Base-by-base conservation (phyloP, 2,329 filamentous ascomycete species). In the Pseudocercospora vitis region DNA sequence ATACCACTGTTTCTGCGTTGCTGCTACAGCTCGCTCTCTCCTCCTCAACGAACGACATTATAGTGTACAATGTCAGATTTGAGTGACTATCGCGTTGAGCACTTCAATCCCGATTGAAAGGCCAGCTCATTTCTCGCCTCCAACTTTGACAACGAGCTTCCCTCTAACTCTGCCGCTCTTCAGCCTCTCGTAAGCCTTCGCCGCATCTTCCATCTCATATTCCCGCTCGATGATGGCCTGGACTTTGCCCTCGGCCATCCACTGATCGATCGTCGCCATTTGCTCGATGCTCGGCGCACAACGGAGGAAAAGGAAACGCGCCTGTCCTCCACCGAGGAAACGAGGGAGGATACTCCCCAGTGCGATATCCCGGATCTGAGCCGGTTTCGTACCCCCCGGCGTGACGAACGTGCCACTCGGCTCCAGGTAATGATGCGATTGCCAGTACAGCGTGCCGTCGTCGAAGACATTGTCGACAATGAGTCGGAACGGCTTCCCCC, bases 191-290 rank as follows among this genome's bases (percentile, higher is more conserved):
- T 81, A 83, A 1, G 82, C 84, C 63, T 78, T 75, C 1, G 77
- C 75, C 1, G 75, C 78, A 52, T 86, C 76, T 40, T 81, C 79
- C 64, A 82, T 81, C 8, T 74, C 70, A 61, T 78, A 84, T 1
- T 73, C 71, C 53, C 77, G 73, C 63, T 85, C 84, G 37, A 86
- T 68, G 0, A 83, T 74, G 1, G 76, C 67, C 68, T 75, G 80
- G 23, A 87, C 59, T 65, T 81, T 85, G 1, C 81, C 82, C 60
- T 85, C 77, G 19, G 71, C 66, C 68, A 87, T 72, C 81, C 78
- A 82, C 48, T 72, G 63, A 0, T 69, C 82, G 49, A 88, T 68
- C 62, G 76, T 68, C 19, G 61, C 71, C 35, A 84, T 66, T 35
- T 82, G 71, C 7, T 76, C 73, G 3, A 68, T 65, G 2, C 71